phyloP scores from a whole-genome alignment of 2,329 filamentous ascomycete genomes.

The Chrysoporthe austroafricana region DNA sequence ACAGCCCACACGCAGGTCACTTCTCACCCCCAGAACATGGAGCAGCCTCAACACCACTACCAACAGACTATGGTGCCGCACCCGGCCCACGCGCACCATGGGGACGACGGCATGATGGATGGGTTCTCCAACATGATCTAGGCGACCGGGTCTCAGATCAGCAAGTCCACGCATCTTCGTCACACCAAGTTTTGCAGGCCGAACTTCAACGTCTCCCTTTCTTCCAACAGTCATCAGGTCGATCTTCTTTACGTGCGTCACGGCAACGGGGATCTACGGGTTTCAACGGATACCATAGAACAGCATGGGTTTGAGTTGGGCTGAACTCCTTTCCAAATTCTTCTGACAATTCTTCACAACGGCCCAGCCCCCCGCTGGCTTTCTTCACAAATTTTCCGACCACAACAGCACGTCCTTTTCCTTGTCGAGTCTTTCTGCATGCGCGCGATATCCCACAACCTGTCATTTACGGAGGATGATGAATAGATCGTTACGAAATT shows the following conservation, averaged over 20 bases:
- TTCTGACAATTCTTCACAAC: neutral
- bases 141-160: neutral
- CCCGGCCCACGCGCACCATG: constrained; percentile 34
- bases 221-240: neutral
- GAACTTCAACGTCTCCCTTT: neutral
- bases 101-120: constrained; percentile 41
- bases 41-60: constrained; percentile 30
- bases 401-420: neutral
- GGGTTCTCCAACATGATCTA: constrained; percentile 53
- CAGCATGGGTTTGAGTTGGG: constrained; percentile 5
- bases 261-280: neutral
- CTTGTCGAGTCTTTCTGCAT: constrained; percentile 1
- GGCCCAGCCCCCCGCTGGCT: neutral
- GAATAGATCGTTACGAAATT: constrained; percentile 24
- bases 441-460: constrained; percentile 18
- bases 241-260: neutral
- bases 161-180: neutral
- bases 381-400: neutral
- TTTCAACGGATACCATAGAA: constrained; percentile 16
- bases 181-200: constrained; percentile 15
- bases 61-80: constrained; percentile 28
- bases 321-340: constrained; percentile 1
- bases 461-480: constrained; percentile 24
- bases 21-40: constrained; percentile 31
- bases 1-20: constrained; percentile 34